Evolutionary conservation across 208 protist species (phyloP).

Genomic region (Crithidia acanthocephali): DNA sequence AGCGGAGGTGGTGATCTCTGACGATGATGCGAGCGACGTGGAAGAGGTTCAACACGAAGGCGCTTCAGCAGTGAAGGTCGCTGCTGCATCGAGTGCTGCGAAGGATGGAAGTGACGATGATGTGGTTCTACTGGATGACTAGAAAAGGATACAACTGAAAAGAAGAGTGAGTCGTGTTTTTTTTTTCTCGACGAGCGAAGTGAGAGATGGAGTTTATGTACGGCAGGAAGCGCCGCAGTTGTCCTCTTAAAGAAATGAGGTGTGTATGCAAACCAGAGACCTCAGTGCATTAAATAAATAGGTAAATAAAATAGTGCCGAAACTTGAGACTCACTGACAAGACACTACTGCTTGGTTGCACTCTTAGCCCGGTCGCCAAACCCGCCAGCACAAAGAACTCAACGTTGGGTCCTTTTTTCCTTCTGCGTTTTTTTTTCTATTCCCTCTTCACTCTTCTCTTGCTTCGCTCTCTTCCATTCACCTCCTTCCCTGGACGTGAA

Average conservation of each 20-base stretch:
- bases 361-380: no score
- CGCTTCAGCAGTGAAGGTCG: not conserved
- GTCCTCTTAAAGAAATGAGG: no score
- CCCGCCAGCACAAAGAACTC: no score
- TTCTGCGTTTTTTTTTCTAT: not conserved
- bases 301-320: no score
- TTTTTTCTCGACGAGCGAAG: not conserved
- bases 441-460: no score
- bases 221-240: no score
- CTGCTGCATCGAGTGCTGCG: not conserved
- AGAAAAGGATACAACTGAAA: not conserved
- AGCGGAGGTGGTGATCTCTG: not conserved
- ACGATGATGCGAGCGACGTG: slow-evolving; percentile 8
- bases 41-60: not conserved
- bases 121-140: slow-evolving; percentile 16
- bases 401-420: no score
- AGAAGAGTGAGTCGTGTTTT: not conserved
- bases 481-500: not conserved
- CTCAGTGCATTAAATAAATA: no score
- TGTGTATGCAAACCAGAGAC: no score
- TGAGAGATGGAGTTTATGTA: not conserved
- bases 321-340: no score
- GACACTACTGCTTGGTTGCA: no score
- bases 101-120: slow-evolving; percentile 7
- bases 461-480: not conserved